Evolutionary conservation across 1,284 basidiomycete species (phyloP).

Genomic region (Ustilago esculenta): DNA sequence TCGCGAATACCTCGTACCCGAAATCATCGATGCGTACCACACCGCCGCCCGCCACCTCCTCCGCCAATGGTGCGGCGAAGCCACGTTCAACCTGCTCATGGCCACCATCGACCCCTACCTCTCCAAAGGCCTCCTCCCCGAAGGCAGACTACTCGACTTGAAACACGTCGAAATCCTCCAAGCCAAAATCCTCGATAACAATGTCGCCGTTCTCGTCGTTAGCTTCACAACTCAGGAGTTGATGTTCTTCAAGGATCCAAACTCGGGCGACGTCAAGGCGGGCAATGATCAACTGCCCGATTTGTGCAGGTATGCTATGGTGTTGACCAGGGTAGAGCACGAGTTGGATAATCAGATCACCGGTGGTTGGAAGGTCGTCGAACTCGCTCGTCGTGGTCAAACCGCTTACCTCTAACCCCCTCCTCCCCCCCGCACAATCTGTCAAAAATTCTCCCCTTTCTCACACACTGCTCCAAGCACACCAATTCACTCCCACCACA

Average conservation of each 20-base stretch:
- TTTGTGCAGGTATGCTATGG: constrained; percentile 90
- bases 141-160: constrained; percentile 62
- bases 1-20: constrained; percentile 95
- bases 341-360: constrained; percentile 78
- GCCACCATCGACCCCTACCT: constrained; percentile 96
- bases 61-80: constrained; percentile 93
- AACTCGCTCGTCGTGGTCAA: constrained; percentile 47
- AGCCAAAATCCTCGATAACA: constrained; percentile 75
- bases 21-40: constrained; percentile 95
- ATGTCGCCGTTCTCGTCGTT: constrained; percentile 88
- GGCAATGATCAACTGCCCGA: constrained; percentile 90
- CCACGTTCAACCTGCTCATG: constrained; percentile 90
- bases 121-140: constrained; percentile 77
- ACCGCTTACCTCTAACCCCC: constrained; percentile 45
- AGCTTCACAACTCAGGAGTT: constrained; percentile 94
- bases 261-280: constrained; percentile 83
- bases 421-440: too few species aligned
- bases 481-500: too few species aligned
- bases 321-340: constrained; percentile 81
- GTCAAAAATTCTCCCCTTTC: too few species aligned
- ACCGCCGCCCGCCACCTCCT: constrained; percentile 86
- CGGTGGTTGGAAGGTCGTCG: constrained; percentile 97
- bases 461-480: too few species aligned
- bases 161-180: constrained; percentile 62
- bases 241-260: constrained; percentile 87